Base-by-base conservation (phyloP, 2,329 filamentous ascomycete genomes). In the Penicillium sp. region DNA sequence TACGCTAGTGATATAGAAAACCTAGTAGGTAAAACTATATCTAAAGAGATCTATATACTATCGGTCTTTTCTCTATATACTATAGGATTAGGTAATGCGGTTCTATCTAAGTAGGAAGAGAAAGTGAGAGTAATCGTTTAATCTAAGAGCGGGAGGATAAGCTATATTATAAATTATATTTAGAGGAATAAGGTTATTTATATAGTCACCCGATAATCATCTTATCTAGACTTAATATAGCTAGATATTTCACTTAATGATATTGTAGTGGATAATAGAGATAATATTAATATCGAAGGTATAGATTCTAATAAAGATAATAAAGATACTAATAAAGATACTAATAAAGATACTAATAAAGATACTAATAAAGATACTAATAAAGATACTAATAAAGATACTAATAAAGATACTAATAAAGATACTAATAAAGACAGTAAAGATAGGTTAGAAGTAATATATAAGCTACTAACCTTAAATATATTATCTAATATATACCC, bases 121-220 rank as follows among this genome's bases (percentile, higher is more conserved):
- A 14, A 44, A 59, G 29, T 39, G 3, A 39, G 41, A 11, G 7
- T 11, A 47, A 53, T 63, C 47, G 49, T 53, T 39, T 30, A 13
- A 34, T 34, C 30, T 13, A 34, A 13, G 30, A 34, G 30, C 30
- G 30, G 30, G 30, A 23, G 23, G 23, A 23, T 34, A 4, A 34
- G 30, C 7, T 30, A 13, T 34, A 34, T 13, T 1, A 34, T 34
- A 1, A 10, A 34, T 34, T 10, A 34, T 10, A 34, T 11, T 34
- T 9, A 4, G 8, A 34, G 30, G 30, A 9, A 11, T 4, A 13
- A 11, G 30, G 10, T 13, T 13, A 34, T 5, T 34, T 10, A 9
- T 13, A 10, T 13, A 34, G 30, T 34, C 8, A 5, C 30, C 26
- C 10, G 4, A 10, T 10, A 4, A 34, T 34, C 14, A 5, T 34